Evolutionary conservation across 306 rosid genomes (phyloP).

Genomic region (Calophaca sinica): DNA sequence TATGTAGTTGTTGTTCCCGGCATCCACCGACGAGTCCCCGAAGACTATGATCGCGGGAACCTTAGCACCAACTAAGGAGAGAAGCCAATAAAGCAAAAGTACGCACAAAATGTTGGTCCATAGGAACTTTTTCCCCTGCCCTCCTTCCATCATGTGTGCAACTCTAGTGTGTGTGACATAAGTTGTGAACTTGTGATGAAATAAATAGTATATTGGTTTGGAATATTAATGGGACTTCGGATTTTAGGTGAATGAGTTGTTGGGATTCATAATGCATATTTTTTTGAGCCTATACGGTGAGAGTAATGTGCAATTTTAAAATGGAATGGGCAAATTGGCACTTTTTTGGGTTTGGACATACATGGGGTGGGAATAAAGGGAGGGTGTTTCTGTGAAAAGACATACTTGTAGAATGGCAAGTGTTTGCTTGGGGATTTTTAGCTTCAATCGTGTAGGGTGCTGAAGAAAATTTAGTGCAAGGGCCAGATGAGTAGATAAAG

Average conservation of each 20-base stretch:
- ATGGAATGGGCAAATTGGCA: neutral
- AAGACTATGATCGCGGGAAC: slow-evolving; percentile 80
- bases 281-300: slow-evolving; percentile 25
- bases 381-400: neutral
- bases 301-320: neutral
- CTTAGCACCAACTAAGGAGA: slow-evolving; percentile 29
- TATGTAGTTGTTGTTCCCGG: slow-evolving; percentile 92
- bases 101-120: slow-evolving; percentile 37
- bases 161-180: slow-evolving; percentile 9
- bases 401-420: neutral
- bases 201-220: slow-evolving; percentile 43
- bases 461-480: neutral
- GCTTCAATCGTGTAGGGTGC: neutral
- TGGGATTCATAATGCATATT: slow-evolving; percentile 43
- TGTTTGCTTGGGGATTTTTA: slow-evolving; percentile 2
- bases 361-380: neutral
- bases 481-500: neutral
- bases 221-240: slow-evolving; percentile 39
- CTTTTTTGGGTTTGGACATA: slow-evolving; percentile 2
- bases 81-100: slow-evolving; percentile 36
- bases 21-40: slow-evolving; percentile 94
- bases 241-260: slow-evolving; percentile 51
- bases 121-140: neutral
- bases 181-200: slow-evolving; percentile 5
- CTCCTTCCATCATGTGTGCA: slow-evolving; percentile 1